Percentiles rank a stretch among this genome's conserved stretches.
Conservation (phyloP, 352 stramenopile genomes). For the Phytopythium mirpurense region DNA sequence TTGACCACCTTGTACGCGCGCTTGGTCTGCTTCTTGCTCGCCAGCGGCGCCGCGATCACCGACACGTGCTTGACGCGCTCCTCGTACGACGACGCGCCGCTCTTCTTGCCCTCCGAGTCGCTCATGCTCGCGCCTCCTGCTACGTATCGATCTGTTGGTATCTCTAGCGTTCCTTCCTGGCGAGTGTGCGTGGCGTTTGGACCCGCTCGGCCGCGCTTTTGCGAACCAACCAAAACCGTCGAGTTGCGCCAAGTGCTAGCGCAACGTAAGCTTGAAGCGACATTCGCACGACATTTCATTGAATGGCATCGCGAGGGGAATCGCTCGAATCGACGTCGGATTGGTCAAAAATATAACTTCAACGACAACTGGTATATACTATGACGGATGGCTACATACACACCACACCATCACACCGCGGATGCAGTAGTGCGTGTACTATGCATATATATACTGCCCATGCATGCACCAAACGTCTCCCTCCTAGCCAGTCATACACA, state of each 20-base stretch:
- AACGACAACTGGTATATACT: no score
- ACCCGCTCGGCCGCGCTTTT: background rate
- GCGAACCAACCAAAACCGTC: background rate
- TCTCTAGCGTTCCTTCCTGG: no score
- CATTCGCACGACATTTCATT: constrained; percentile 1
- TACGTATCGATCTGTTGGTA: background rate
- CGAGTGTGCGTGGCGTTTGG: no score
- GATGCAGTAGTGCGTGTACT: background rate
- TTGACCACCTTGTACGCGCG: constrained; percentile 93
- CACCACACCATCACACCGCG: no score
- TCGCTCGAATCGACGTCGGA: no score
- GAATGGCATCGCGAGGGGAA: no score
- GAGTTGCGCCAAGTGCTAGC: background rate
- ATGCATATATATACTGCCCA: no score
- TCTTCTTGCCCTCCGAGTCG: constrained; percentile 67
- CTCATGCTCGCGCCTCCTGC: constrained; percentile 31
- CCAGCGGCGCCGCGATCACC: constrained; percentile 95
- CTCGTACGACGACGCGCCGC: constrained; percentile 56
- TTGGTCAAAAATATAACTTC: background rate
- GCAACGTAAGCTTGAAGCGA: background rate
- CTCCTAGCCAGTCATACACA: no score
- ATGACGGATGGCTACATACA: no score
- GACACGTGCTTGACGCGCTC: constrained; percentile 85
- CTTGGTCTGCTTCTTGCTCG: constrained; percentile 96
- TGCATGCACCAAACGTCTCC: constrained; percentile 6